Evolutionary conservation across 257 asterid species (phyloP), one percentile per base, ranked within the genome.

Genomic region (Ligustrum vulgare): DNA sequence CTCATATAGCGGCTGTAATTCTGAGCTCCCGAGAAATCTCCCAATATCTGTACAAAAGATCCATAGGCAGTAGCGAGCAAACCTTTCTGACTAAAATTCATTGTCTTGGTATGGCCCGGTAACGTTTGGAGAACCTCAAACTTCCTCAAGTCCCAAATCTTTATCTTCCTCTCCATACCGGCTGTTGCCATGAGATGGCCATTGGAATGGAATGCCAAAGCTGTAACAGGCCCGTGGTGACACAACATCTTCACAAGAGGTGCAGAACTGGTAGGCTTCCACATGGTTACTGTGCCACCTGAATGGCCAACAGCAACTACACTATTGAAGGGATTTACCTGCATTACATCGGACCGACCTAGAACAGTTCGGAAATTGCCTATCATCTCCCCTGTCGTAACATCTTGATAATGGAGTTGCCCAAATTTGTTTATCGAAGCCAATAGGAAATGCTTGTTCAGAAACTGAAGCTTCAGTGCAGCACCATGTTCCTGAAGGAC

Each of bases 171-270:
- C 70, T 92, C 99, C 91, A 87, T 88, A 58, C 99, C 99, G 16
- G 98, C 79, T 1, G 99, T 92, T 41, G 96, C 99, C 96, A 92
- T 88, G 72, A 91, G 88, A 84, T 94, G 89, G 75, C 99, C 99
- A 8, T 93, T 90, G 12, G 89, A 58, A 83, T 95, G 98, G 81
- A 93, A 95, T 12, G 98, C 93, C 78, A 95, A 51, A 75, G 98
- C 94, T 2, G 90, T 91, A 36, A 95, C 80, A 6, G 97, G 92
- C 67, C 98, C 99, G 4, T 77, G 76, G 72, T 95, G 99, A 78
- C 99, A 95, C 37, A 90, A 88, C 97, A 95, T 93, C 84, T 91
- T 89, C 77, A 93, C 96, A 0, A 91, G 89, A 6, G 97, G 97
- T 47, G 89, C 89, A 33, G 96, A 86, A 47, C 84, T 84, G 33